Base-by-base conservation (phyloP, 441 rosid species). In the Gossypium gossypioides region DNA sequence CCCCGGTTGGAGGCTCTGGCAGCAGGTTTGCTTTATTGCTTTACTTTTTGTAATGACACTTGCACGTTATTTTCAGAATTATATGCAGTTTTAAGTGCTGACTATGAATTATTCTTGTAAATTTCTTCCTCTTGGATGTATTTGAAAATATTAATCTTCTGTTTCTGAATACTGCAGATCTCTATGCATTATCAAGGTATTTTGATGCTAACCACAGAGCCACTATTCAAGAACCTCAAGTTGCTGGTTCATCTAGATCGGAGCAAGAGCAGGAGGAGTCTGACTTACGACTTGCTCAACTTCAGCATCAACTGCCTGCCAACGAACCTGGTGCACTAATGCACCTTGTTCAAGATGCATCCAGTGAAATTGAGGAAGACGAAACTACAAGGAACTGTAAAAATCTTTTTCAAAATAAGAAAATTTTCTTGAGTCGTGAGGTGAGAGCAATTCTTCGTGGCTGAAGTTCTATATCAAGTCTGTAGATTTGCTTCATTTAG, bases 311-410 rank as follows among this genome's bases (percentile, higher is more conserved):
- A 80, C 93, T 93, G 68, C 91, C 97, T 71, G 77, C 90, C 29
- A 90, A 89, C 79, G 96, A 91, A 83, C 91, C 95, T 75, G 93
- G 97, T 73, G 95, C 95, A 32, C 58, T 93, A 77, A 91, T 93
- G 97, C 93, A 88, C 80, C 86, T 90, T 50, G 89, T 91, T 72
- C 87, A 85, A 73, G 86, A 83, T 78, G 82, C 85, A 75, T 68
- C 75, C 50, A 75, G 72, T 78, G 91, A 87, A 72, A 74, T 82
- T 69, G 93, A 91, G 78, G 93, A 89, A 75, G 93, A 87, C 81
- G 84, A 82, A 77, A 96, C 88, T 71, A 90, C 96, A 54, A 88
- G 77, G 83, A 82, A 78, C 68, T 91, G 96, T 77, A 89, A 86
- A 79, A 81, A 82, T 21, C 83, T 93, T 69, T 91, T 90, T 66